Conservation (phyloP, 495 filamentous ascomycete genomes). For the Penicillium waksmanii region DNA sequence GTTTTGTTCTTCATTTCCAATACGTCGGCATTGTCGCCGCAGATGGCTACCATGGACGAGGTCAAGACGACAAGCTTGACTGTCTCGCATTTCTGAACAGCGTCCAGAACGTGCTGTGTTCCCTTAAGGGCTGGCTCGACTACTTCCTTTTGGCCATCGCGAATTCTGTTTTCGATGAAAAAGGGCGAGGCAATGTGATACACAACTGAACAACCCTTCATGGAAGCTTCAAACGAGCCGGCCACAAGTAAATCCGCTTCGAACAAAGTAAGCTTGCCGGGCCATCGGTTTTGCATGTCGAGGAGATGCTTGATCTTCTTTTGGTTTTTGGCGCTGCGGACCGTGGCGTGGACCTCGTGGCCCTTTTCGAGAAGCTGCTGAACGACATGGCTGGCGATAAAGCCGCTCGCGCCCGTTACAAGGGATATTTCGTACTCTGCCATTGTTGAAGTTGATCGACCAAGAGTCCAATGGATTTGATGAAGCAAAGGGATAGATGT, state of each 20-base stretch:
- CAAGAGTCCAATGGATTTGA: too few relatives aligned
- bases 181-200: constrained; percentile 30
- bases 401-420: constrained; percentile 45
- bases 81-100: constrained; percentile 21
- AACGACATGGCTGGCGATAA: constrained; percentile 71
- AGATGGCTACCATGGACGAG: constrained; percentile 23
- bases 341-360: constrained; percentile 17
- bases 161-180: constrained; percentile 22
- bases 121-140: constrained; percentile 28
- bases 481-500: background rate
- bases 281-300: constrained; percentile 22
- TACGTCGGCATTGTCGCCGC: constrained; percentile 24
- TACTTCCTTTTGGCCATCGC: constrained; percentile 22
- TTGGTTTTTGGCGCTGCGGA: constrained; percentile 17
- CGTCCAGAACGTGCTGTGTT: constrained; percentile 24
- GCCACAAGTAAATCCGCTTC: constrained; percentile 26
- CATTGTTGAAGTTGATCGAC: constrained; percentile 1
- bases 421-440: background rate
- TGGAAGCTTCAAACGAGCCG: constrained; percentile 22
- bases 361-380: constrained; percentile 62
- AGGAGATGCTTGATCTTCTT: constrained; percentile 24
- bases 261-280: constrained; percentile 22
- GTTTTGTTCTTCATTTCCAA: constrained; percentile 23
- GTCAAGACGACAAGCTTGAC: constrained; percentile 26
- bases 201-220: constrained; percentile 26